Evolutionary conservation across 2,329 filamentous ascomycete species (phyloP).

Genomic region (Ophiosphaerella herpotricha): DNA sequence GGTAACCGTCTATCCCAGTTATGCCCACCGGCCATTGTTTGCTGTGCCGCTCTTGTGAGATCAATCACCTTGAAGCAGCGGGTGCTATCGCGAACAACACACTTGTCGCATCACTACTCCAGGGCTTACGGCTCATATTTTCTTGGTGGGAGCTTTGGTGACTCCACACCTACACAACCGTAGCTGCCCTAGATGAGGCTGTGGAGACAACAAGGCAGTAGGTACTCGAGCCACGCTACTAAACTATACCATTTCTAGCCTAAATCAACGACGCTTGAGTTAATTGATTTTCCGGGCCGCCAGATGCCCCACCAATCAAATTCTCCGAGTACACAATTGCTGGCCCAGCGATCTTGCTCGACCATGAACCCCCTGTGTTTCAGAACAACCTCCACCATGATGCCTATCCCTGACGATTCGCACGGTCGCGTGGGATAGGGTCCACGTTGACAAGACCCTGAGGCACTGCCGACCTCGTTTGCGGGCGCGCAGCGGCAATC

Average conservation of each 20-base stretch:
- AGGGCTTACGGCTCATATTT: not conserved
- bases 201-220: conserved; percentile 8
- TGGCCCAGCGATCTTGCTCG: conserved; percentile 17
- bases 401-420: conserved; percentile 17
- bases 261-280: conserved; percentile 5
- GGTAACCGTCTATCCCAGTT: not conserved
- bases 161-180: conserved; percentile 9
- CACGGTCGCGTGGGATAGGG: conserved; percentile 25
- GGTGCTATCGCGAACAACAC: not conserved
- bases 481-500: conserved; percentile 16
- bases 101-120: not conserved
- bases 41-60: not conserved
- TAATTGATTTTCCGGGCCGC: conserved; percentile 21
- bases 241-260: conserved; percentile 13
- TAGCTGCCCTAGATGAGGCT: conserved; percentile 10
- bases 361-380: conserved; percentile 22
- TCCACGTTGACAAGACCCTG: conserved; percentile 27
- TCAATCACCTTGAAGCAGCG: not conserved
- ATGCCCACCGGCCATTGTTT: not conserved
- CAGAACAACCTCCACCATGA: conserved; percentile 20
- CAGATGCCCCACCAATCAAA: conserved; percentile 16
- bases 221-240: conserved; percentile 22
- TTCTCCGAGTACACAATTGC: conserved; percentile 7
- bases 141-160: not conserved
- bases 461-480: conserved; percentile 14